phyloP scores from a whole-genome alignment of 192 early-diverging fungal genomes.

The Rhizophagus sp. region DNA sequence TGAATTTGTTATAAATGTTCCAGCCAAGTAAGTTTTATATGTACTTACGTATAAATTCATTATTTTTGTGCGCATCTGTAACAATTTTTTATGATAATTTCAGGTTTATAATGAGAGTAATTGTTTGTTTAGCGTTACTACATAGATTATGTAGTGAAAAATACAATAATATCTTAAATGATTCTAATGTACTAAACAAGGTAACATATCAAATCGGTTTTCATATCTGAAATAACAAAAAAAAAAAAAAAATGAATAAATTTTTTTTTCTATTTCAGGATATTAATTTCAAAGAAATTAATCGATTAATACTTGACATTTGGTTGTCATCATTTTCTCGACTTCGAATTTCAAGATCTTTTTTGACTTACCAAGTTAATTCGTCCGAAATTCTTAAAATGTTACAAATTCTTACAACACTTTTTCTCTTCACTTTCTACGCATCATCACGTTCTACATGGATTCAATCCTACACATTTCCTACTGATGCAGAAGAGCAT shows the following conservation, averaged over 20 bases:
- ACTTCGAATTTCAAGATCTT: neutral
- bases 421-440: constrained; percentile 12
- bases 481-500: neutral
- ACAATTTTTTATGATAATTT: neutral
- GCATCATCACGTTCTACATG: neutral
- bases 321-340: constrained; percentile 3
- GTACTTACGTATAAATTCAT: too few relatives aligned
- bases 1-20: constrained; percentile 3
- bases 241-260: too few relatives aligned
- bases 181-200: neutral
- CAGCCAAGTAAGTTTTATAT: neutral
- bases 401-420: neutral
- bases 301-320: constrained; percentile 11
- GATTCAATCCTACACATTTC: neutral
- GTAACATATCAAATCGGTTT: neutral
- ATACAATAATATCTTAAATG: neutral
- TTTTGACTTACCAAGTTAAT: neutral
- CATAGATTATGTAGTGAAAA: neutral
- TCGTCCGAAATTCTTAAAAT: neutral
- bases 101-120: constrained; percentile 12
- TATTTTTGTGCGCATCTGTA: neutral
- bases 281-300: constrained; percentile 11
- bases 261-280: neutral
- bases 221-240: neutral
- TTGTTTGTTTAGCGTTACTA: neutral